Evolutionary conservation across 2,329 filamentous ascomycete species (phyloP), one percentile per base, ranked within the genome.

Genomic region (Beauveria australis): DNA sequence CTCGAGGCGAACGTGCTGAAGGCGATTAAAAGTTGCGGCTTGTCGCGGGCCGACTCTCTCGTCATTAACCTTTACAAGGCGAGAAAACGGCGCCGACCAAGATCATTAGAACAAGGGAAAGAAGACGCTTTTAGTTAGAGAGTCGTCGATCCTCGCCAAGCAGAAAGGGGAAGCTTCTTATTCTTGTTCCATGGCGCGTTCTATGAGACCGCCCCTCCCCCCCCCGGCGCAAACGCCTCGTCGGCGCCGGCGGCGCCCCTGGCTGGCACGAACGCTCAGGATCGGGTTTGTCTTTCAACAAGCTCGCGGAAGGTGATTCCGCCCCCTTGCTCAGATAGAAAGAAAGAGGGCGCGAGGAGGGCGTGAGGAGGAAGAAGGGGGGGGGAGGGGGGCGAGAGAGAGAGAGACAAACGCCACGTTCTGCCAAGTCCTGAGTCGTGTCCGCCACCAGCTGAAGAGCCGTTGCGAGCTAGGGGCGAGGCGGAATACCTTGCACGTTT

Each of bases 191-290:
- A 19, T 51, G 24, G 47, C 47, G 26, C 33, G 14, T 37, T 37
- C 33, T 14, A 16, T 37, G 33, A 16, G 33, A 16, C 33, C 12
- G 12, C 33, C 33, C 5, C 33, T 2, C 33, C 12, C 2, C 8
- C 22, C 22, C 22, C 22, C 22, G 22, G 8, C 12, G 8, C 12
- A 12, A 37, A 37, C 33, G 33, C 33, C 33, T 37, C 19, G n/a
- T 26, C 24, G 10, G 47, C 30, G 1, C 3, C 30, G 46, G 19
- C 33, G 44, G 46, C 55, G 55, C 30, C 55, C 8, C 26, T 40
- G 55, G n/a, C 26, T 40, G 55, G n/a, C 44, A 57, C 41, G 54
- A 40, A 49, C 40, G 53, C 24, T 59, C 56, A 59, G 56, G 47
- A 51, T 59, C 56, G 47, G 56, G 18, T 46, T 59, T 59, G 52